Evolutionary conservation across 2,329 filamentous ascomycete species (phyloP).

Genomic region (Proliferodiscus dingleyae): DNA sequence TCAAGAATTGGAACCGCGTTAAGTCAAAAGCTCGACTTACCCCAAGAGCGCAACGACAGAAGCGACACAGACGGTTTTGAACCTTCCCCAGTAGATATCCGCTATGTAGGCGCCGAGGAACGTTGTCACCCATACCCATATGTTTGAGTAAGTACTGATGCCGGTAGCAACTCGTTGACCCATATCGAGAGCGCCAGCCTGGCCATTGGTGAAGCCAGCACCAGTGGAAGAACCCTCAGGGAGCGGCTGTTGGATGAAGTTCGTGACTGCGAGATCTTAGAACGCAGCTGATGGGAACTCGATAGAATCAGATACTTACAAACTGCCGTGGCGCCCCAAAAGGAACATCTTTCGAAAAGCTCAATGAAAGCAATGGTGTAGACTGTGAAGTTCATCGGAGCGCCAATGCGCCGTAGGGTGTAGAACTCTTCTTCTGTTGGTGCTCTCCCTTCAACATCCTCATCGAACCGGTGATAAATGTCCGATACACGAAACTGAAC

Average conservation of each 20-base stretch:
- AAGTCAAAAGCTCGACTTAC: slow-evolving; percentile 36
- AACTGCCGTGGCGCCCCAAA: slow-evolving; percentile 58
- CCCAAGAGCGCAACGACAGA: slow-evolving; percentile 52
- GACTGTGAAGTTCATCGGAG: slow-evolving; percentile 24
- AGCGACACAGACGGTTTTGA: slow-evolving; percentile 51
- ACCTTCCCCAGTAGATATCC: slow-evolving; percentile 63
- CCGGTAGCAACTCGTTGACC: slow-evolving; percentile 46
- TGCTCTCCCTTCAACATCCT: slow-evolving; percentile 13
- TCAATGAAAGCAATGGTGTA: slow-evolving; percentile 57
- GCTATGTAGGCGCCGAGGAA: slow-evolving; percentile 51
- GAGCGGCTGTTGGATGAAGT: slow-evolving; percentile 47
- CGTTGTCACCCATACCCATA: slow-evolving; percentile 48
- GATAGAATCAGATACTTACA: slow-evolving; percentile 39
- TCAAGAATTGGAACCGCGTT: too few relatives aligned
- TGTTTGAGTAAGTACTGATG: slow-evolving; percentile 43
- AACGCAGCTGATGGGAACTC: neutral
- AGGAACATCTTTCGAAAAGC: slow-evolving; percentile 57
- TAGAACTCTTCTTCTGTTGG: slow-evolving; percentile 25
- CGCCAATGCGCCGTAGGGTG: slow-evolving; percentile 24
- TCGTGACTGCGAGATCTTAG: slow-evolving; percentile 37
- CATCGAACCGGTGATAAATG: slow-evolving; percentile 1
- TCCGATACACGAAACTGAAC: too few relatives aligned
- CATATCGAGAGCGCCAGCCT: slow-evolving; percentile 40
- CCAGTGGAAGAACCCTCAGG: slow-evolving; percentile 40
- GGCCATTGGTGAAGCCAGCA: slow-evolving; percentile 34